A percentile compares a stretch with the other conserved stretches of the same genome.
Conservation (phyloP, 805 yeast species). For the Cyberlindnera xishuangbannaensis region DNA sequence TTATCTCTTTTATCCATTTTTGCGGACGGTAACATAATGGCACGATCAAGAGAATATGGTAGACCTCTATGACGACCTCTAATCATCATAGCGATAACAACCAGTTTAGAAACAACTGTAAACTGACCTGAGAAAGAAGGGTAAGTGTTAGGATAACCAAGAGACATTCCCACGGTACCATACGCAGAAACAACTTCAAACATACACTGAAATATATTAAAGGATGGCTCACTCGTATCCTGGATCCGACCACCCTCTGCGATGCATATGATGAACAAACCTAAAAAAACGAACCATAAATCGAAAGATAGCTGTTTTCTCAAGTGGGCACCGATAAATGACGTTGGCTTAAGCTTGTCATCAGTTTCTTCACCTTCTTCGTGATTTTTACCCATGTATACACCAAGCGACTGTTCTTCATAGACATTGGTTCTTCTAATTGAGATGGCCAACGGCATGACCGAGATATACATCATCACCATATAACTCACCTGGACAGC, state of each 20-base stretch:
- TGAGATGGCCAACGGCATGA: conserved; percentile 91
- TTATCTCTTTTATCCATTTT: conserved; percentile 57
- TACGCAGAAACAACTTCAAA: conserved; percentile 93
- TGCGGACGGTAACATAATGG: conserved; percentile 78
- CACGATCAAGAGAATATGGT: conserved; percentile 90
- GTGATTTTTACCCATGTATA: conserved; percentile 36
- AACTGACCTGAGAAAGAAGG: conserved; percentile 75
- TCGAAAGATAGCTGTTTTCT: conserved; percentile 91
- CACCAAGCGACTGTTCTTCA: conserved; percentile 95
- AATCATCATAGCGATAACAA: conserved; percentile 83
- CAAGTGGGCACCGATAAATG: conserved; percentile 81
- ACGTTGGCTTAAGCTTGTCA: conserved; percentile 39
- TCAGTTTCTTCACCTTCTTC: conserved; percentile 14
- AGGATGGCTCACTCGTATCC: conserved; percentile 38
- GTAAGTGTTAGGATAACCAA: conserved; percentile 68
- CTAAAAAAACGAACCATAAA: conserved; percentile 87
- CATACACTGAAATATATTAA: conserved; percentile 64
- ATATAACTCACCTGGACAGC: conserved; percentile 90
- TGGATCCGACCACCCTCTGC: conserved; percentile 67
- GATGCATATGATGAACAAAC: conserved; percentile 78
- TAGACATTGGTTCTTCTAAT: conserved; percentile 96
- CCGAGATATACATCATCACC: conserved; percentile 98
- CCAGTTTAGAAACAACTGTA: conserved; percentile 67
- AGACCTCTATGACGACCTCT: conserved; percentile 96
- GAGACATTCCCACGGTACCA: conserved; percentile 91